Percentiles rank a stretch among this genome's conserved stretches.
These are phyloP conservation scores for Scheffersomyces amazonensis DNA, from an alignment of 805 yeast genomes.

Conservation along the genomic window DNA sequence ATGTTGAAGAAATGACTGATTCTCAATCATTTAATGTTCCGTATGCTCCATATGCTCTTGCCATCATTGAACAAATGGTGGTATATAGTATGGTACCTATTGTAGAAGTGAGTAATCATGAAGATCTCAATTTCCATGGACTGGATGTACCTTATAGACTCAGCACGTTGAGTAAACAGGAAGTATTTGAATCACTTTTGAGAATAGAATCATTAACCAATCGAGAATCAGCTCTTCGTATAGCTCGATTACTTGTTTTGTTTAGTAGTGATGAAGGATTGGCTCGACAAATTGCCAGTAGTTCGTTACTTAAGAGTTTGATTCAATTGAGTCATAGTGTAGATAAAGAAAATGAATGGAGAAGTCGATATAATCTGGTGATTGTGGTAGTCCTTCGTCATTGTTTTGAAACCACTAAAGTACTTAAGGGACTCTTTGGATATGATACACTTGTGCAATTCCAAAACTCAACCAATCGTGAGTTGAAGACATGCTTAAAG, in stretches of 20 bases:
- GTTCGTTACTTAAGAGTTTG: constrained; percentile 42
- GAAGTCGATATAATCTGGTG: neutral
- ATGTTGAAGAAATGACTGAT: constrained; percentile 29
- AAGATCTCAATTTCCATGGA: constrained; percentile 6
- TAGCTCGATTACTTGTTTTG: constrained; percentile 54
- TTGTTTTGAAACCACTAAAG: constrained; percentile 61
- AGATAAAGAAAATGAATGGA: neutral
- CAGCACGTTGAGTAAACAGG: constrained; percentile 15
- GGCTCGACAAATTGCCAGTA: constrained; percentile 40
- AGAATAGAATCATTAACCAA: constrained; percentile 37
- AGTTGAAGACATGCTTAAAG: constrained; percentile 43
- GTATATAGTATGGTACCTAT: constrained; percentile 51
- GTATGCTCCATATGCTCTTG: constrained; percentile 61
- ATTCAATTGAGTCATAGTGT: neutral
- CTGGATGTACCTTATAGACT: constrained; percentile 12
- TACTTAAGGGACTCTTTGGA: constrained; percentile 47
- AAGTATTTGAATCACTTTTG: constrained; percentile 45
- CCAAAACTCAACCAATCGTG: constrained; percentile 23
- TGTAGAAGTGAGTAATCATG: constrained; percentile 27
- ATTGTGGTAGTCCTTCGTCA: constrained; percentile 56
- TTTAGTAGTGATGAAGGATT: constrained; percentile 45
- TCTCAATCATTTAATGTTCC: constrained; percentile 25
- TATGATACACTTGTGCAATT: constrained; percentile 43
- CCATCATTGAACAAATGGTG: constrained; percentile 53
- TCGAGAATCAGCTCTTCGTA: constrained; percentile 47